phyloP scores from a whole-genome alignment of 129 eudicot genomes.

The Smallanthus sonchifolius region DNA sequence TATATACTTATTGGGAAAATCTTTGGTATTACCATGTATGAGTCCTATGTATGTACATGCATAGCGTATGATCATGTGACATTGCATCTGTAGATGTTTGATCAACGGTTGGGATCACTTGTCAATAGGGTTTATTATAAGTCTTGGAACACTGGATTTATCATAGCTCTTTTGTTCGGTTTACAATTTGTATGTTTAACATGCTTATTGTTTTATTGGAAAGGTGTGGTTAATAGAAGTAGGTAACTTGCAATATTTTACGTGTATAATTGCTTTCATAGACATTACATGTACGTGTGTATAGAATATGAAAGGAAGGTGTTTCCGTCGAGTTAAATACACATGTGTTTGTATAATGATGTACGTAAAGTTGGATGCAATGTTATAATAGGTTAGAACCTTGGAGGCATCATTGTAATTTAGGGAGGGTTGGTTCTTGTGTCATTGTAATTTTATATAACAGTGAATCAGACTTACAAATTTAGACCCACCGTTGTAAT shows the following conservation, averaged over 20 bases:
- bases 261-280: too few species aligned
- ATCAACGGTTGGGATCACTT: slow-evolving; percentile 25
- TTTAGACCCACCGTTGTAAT: too few species aligned
- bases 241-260: neutral
- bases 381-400: too few species aligned
- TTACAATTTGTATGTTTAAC: neutral
- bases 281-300: too few species aligned
- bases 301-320: too few species aligned
- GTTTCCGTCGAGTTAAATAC: too few species aligned
- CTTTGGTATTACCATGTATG: slow-evolving; percentile 17
- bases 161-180: neutral
- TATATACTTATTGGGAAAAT: slow-evolving; percentile 56
- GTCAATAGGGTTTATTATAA: neutral
- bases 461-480: too few species aligned
- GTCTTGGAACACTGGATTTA: neutral
- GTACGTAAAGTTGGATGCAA: too few species aligned
- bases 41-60: neutral
- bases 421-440: too few species aligned
- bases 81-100: neutral
- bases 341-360: too few species aligned
- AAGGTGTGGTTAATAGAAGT: neutral
- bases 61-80: slow-evolving; percentile 16
- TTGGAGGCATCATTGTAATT: too few species aligned
- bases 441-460: too few species aligned
- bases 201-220: neutral